Conservation (phyloP, 1,284 basidiomycete species). For the Naganishia sp. region DNA sequence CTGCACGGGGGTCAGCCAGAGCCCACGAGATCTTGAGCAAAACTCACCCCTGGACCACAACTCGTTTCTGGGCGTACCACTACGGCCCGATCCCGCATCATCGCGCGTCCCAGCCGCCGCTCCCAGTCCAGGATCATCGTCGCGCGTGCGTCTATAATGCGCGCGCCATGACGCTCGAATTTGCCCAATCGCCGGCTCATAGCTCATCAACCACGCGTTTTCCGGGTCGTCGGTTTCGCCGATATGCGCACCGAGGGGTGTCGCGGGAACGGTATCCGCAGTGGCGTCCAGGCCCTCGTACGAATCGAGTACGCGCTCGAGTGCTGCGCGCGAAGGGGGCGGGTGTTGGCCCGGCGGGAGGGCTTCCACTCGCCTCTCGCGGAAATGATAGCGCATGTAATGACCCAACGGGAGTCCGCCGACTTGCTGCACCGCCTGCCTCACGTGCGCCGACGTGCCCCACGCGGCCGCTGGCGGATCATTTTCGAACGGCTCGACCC, state of each 20-base stretch:
- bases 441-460: slow-evolving; percentile 34
- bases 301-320: slow-evolving; percentile 14
- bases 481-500: slow-evolving; percentile 27
- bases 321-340: not conserved
- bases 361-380: slow-evolving; percentile 10
- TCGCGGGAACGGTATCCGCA: slow-evolving; percentile 10
- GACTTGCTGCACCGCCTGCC: slow-evolving; percentile 23
- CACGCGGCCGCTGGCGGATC: slow-evolving; percentile 29
- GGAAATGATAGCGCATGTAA: slow-evolving; percentile 26
- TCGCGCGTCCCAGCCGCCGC: not conserved
- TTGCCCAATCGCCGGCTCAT: slow-evolving; percentile 33
- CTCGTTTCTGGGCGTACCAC: not conserved
- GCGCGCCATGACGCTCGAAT: slow-evolving; percentile 28
- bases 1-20: not conserved
- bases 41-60: slow-evolving; percentile 18
- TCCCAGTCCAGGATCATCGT: slow-evolving; percentile 6
- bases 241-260: not conserved
- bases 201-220: slow-evolving; percentile 29
- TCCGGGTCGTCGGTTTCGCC: slow-evolving; percentile 22
- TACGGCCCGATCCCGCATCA: not conserved
- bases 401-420: slow-evolving; percentile 22
- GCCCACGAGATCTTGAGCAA: not conserved
- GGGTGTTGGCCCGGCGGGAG: not conserved
- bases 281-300: slow-evolving; percentile 9
- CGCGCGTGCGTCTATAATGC: slow-evolving; percentile 24